Conservation (phyloP, 2,329 filamentous ascomycete genomes). For the Ophiognomonia clavigignenti-juglandacearum region DNA sequence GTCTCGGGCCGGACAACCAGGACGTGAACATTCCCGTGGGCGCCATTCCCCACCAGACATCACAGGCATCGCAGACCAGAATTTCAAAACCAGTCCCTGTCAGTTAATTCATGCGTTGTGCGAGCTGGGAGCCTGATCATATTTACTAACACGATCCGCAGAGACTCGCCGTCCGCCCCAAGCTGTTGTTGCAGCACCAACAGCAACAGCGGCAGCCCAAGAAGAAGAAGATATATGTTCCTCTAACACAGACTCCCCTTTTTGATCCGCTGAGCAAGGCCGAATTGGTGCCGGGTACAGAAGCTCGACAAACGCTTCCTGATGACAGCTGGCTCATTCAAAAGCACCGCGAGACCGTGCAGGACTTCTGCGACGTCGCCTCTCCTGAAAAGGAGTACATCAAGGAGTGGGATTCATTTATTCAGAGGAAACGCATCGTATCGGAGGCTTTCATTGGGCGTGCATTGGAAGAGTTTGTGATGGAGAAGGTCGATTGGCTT, state of each 20-base stretch:
- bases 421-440: slow-evolving; percentile 45
- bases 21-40: slow-evolving; percentile 4
- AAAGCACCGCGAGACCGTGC: slow-evolving; percentile 53
- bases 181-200: too few species aligned
- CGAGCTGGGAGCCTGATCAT: too few species aligned
- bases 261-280: slow-evolving; percentile 54
- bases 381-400: slow-evolving; percentile 53
- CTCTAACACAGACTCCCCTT: slow-evolving; percentile 46
- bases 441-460: slow-evolving; percentile 47
- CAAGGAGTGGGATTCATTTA: slow-evolving; percentile 52
- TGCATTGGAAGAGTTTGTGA: slow-evolving; percentile 47
- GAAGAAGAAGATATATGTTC: slow-evolving; percentile 37
- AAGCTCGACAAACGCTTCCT: slow-evolving; percentile 37
- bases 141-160: neutral
- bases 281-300: slow-evolving; percentile 42
- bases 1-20: slow-evolving; percentile 35
- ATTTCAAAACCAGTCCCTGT: slow-evolving; percentile 3
- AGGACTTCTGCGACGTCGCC: slow-evolving; percentile 53
- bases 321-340: slow-evolving; percentile 53
- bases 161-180: slow-evolving; percentile 13
- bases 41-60: neutral
- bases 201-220: slow-evolving; percentile 15
- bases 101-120: neutral
- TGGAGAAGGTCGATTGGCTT: slow-evolving; percentile 49
- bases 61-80: slow-evolving; percentile 8